Base-by-base conservation (phyloP, 805 yeast genomes). In the Metschnikowia cubensis region DNA sequence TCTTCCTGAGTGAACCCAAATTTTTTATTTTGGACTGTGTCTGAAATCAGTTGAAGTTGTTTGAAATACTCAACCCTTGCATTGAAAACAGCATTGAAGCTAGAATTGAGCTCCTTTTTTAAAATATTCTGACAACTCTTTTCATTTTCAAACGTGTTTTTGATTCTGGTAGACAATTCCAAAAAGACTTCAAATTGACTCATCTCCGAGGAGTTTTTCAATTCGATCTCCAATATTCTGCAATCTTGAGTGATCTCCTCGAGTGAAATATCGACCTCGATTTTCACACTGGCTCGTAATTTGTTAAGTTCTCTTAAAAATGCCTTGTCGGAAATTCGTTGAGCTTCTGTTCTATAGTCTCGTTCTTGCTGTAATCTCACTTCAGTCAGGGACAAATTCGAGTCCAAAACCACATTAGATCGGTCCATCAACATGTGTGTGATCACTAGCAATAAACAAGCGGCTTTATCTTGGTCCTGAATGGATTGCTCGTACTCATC, bases 31-130 rank as follows among this genome's bases (percentile, higher is more conserved):
- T 77, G 77, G 34, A 92, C 91, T 38, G 83, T 83, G 66, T 94
- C 98, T 0, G 97, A 89, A 21, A 91, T 77, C 47, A 77, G 84
- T 65, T 94, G 99, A 31, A 94, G 75, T 53, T 89, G 91, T 58
- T 83, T 82, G 69, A 84, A 94, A 65, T 91, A 94, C 39, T 79
- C 86, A 35, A 92, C 78, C 47, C 92, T 81, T n/a, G 83, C 71
- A 66, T 92, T 94, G 68, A 84, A 92, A 0, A 87, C 76, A 32
- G 78, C 77, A 54, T 89, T 82, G 52, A 84, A 70, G 39, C 72
- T 70, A 18, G 78, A 76, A 37, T 79, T 73, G 13, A 78, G 59
- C 51, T 79, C 85, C 36, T 76, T 74, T 31, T 75, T 76, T 39
- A 81, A 56, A 10, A 65, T 59, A 0, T 62, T 62, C 32, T 74